These are phyloP conservation scores for Hydrangea macrophylla DNA, from an alignment of 148 eudicot genomes.

Conservation along the genomic window DNA sequence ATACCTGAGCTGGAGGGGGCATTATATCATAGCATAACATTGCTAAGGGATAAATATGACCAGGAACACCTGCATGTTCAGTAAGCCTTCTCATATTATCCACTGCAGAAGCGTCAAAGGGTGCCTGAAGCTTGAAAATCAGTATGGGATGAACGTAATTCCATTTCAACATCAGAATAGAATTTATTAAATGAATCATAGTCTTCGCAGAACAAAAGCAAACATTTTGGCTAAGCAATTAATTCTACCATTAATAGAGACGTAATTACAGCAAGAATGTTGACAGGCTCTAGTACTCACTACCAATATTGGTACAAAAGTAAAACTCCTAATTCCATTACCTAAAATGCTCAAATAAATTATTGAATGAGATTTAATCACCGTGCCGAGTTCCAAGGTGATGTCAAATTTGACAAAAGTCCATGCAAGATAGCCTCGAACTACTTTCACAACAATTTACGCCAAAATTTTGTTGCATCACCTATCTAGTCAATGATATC, in stretches of 20 bases:
- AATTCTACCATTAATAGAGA: background rate
- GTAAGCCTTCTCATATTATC: conserved; percentile 94
- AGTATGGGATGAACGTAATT: conserved; percentile 28
- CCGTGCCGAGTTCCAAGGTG: too few species aligned
- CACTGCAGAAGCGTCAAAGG: conserved; percentile 79
- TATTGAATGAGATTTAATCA: too few species aligned
- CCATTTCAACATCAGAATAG: conserved; percentile 2
- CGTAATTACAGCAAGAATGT: conserved; percentile 3
- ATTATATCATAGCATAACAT: conserved; percentile 82
- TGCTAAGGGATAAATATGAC: conserved; percentile 83
- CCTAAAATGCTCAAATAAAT: too few species aligned
- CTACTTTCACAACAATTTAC: too few species aligned
- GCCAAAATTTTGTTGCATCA: too few species aligned
- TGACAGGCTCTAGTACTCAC: background rate
- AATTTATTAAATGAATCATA: too few species aligned
- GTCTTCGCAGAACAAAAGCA: background rate
- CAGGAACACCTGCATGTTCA: conserved; percentile 81
- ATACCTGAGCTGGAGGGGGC: conserved; percentile 95
- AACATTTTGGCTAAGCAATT: background rate
- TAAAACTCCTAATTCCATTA: too few species aligned
- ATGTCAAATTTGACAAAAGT: too few species aligned
- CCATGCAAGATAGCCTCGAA: too few species aligned
- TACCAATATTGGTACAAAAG: background rate
- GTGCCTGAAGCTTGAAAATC: conserved; percentile 61
- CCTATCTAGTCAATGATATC: too few species aligned